Evolutionary conservation across 2,329 filamentous ascomycete species (phyloP).

Genomic region (Aspergillus aculeatinus): DNA sequence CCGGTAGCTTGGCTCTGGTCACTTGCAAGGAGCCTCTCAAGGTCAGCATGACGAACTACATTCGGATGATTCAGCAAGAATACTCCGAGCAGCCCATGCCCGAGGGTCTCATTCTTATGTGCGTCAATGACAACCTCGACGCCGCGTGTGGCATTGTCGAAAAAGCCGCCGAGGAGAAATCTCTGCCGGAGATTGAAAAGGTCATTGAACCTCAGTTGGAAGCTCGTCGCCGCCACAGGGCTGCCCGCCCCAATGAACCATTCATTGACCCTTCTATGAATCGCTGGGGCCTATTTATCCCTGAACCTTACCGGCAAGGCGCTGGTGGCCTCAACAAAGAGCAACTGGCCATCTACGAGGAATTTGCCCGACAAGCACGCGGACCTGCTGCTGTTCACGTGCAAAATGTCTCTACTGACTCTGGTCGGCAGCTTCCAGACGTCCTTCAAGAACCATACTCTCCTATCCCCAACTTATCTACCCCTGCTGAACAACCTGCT

Average conservation of each 20-base stretch:
- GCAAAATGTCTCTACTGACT: constrained; percentile 58
- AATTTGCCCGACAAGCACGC: constrained; percentile 85
- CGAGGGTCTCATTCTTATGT: constrained; percentile 96
- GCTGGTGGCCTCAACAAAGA: constrained; percentile 82
- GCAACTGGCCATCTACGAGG: constrained; percentile 94
- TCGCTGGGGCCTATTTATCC: constrained; percentile 90
- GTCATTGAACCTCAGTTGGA: constrained; percentile 82
- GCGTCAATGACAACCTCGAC: constrained; percentile 96
- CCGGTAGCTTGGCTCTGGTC: constrained; percentile 90
- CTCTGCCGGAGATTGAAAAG: constrained; percentile 90
- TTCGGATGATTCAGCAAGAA: constrained; percentile 74
- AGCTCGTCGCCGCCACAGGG: constrained; percentile 70
- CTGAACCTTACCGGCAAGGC: constrained; percentile 85
- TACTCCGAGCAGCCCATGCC: constrained; percentile 71
- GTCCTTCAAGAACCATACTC: constrained; percentile 62
- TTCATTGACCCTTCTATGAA: constrained; percentile 81
- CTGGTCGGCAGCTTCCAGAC: constrained; percentile 60
- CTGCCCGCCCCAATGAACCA: constrained; percentile 74
- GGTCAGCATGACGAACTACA: constrained; percentile 96
- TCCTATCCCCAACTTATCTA: constrained; percentile 60
- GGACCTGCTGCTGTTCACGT: constrained; percentile 55
- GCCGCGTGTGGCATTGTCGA: constrained; percentile 91
- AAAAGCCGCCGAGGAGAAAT: constrained; percentile 90
- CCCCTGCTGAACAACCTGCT: constrained; percentile 61
- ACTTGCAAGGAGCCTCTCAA: constrained; percentile 96